phyloP scores from a whole-genome alignment of 805 yeast genomes.

The Candida boidinii region DNA sequence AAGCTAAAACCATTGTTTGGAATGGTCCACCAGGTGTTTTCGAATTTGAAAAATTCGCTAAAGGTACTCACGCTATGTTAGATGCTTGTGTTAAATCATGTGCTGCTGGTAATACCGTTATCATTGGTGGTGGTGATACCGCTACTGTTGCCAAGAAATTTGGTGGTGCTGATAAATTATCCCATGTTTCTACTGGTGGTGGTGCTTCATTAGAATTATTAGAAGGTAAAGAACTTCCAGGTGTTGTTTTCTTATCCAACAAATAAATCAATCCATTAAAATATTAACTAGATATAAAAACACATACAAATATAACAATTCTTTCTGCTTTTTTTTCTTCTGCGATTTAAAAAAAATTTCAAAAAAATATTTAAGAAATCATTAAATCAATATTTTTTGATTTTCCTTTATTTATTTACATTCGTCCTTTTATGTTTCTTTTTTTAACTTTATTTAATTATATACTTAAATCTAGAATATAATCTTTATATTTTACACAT shows the following conservation, averaged over 20 bases:
- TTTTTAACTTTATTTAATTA: no score
- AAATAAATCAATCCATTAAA: slow-evolving; percentile 24
- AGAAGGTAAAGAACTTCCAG: slow-evolving; percentile 98
- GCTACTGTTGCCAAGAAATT: slow-evolving; percentile 98
- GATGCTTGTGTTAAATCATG: slow-evolving; percentile 85
- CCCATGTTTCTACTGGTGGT: slow-evolving; percentile 99
- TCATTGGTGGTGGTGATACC: slow-evolving; percentile 99
- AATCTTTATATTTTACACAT: no score
- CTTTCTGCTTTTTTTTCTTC: no score
- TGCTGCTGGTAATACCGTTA: slow-evolving; percentile 84
- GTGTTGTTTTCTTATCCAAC: slow-evolving; percentile 87
- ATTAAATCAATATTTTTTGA: no score
- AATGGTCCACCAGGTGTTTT: slow-evolving; percentile 99
- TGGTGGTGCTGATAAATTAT: slow-evolving; percentile 92
- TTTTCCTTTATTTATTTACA: no score
- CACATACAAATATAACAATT: no score
- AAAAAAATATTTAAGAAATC: no score
- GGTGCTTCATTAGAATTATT: slow-evolving; percentile 98
- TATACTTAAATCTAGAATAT: no score
- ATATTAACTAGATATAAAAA: no score
- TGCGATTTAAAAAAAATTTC: no score
- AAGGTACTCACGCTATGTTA: slow-evolving; percentile 85
- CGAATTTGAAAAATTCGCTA: slow-evolving; percentile 88
- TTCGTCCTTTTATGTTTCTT: no score
- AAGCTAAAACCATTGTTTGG: slow-evolving; percentile 98